phyloP scores from a whole-genome alignment of 805 yeast species.

The Suhomyces sp. region DNA sequence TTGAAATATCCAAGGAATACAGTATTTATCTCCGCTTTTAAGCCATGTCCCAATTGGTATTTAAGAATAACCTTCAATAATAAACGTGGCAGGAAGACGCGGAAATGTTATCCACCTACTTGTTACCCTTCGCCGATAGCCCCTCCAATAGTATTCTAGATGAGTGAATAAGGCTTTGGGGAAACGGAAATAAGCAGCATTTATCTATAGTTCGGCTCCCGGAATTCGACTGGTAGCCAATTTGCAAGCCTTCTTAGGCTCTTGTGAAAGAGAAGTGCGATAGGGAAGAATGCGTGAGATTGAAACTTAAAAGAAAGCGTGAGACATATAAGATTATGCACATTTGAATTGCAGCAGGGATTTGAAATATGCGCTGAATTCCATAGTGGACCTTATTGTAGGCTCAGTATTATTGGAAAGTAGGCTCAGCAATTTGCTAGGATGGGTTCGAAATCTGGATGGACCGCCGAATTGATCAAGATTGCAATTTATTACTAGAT shows the following conservation, averaged over 20 bases:
- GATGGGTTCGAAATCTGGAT: neutral
- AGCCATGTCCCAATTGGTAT: neutral
- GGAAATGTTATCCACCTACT: neutral
- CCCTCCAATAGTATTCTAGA: neutral
- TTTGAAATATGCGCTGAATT: neutral
- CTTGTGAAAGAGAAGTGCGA: neutral
- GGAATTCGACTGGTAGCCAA: neutral
- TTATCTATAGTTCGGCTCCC: neutral
- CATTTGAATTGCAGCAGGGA: neutral
- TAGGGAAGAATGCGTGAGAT: neutral
- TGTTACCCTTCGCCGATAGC: neutral
- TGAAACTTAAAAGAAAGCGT: neutral
- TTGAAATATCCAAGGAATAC: neutral
- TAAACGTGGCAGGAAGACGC: neutral
- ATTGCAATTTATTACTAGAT: neutral
- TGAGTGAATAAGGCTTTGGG: neutral
- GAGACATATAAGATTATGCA: neutral
- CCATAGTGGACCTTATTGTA: neutral
- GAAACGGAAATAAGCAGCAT: neutral
- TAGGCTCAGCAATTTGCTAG: neutral
- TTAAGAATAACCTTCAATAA: neutral
- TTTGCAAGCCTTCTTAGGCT: neutral
- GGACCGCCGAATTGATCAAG: neutral
- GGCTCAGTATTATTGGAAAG: neutral
- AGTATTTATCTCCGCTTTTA: neutral